Evolutionary conservation across 2,329 filamentous ascomycete genomes (phyloP), one percentile per base, ranked within the genome.

Genomic region (Cercospora janseana): DNA sequence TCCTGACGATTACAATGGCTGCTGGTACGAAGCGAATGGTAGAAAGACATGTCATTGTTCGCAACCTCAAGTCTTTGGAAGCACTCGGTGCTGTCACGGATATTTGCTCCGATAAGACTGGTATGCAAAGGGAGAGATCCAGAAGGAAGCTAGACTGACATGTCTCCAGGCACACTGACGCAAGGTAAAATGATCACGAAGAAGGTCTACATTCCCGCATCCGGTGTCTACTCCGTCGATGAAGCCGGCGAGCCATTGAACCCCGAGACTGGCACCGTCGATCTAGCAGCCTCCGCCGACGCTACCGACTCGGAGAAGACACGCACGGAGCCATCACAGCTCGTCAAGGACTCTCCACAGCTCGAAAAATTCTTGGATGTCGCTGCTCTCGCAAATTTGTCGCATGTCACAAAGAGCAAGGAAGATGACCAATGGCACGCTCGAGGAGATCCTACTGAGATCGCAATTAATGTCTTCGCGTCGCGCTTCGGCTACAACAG

Each of bases 381-480:
- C 15, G 80, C 82, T 4, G 78, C 82, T 0, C 74, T 86, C 38
- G 82, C 82, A 27, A 87, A 87, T 59, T 70, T 87, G 20, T 81
- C 83, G 2, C 76, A 76, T 23, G 78, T 87, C 3, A 77, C 82
- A 52, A 72, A 80, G 54, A 72, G 70, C 38, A 71, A 80, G 10
- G 72, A 76, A n/a, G 73, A 77, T 24, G 26, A 44, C 16, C 69
- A 75, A 46, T 86, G 83, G 83, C 75, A 79, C 48, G 81, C 79
- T 15, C 77, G 80, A 40, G 84, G 83, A 32, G 82, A 86, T 56
- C 82, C 82, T 0, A 87, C 85, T 1, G 85, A 88, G 59, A 86
- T 88, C 52, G 85, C 85, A 1, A 85, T 88, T 37, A 84, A 87
- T 58, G 85, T 88, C 0, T 87, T 88, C 62, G 82, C 83, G 6